Evolutionary conservation across 148 eudicot species (phyloP).

Genomic region (Rheum nobile): DNA sequence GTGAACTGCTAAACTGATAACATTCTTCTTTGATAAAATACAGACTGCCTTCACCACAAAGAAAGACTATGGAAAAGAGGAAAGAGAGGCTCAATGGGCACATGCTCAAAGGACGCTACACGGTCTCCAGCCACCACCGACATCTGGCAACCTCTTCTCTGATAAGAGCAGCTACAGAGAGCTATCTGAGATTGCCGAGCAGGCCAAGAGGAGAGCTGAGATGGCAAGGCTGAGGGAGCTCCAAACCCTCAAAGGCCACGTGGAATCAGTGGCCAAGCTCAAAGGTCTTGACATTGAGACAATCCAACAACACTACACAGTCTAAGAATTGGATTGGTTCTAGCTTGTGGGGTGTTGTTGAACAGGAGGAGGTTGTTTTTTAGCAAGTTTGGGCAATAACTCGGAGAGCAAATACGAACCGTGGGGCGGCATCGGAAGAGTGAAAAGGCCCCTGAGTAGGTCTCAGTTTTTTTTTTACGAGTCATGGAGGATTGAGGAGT

Average conservation of each 20-base stretch:
- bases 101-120: slow-evolving; percentile 57
- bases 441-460: neutral
- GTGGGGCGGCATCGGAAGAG: neutral
- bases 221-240: slow-evolving; percentile 48
- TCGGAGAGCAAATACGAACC: neutral
- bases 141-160: slow-evolving; percentile 16
- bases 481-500: neutral
- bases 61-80: slow-evolving; percentile 59
- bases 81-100: slow-evolving; percentile 67
- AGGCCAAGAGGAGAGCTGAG: slow-evolving; percentile 60
- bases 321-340: neutral
- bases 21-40: neutral
- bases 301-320: slow-evolving; percentile 26
- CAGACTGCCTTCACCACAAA: slow-evolving; percentile 63
- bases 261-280: slow-evolving; percentile 26
- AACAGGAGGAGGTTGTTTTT: too few relatives aligned
- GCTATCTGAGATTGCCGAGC: slow-evolving; percentile 55
- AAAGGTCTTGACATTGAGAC: slow-evolving; percentile 14
- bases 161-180: slow-evolving; percentile 43
- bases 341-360: neutral
- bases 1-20: too few relatives aligned
- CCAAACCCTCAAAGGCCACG: slow-evolving; percentile 25
- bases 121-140: slow-evolving; percentile 42
- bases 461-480: neutral
- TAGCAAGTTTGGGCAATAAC: neutral